Base-by-base conservation (phyloP, 2,329 filamentous ascomycete species). In the Penicillium psychrosexuale region DNA sequence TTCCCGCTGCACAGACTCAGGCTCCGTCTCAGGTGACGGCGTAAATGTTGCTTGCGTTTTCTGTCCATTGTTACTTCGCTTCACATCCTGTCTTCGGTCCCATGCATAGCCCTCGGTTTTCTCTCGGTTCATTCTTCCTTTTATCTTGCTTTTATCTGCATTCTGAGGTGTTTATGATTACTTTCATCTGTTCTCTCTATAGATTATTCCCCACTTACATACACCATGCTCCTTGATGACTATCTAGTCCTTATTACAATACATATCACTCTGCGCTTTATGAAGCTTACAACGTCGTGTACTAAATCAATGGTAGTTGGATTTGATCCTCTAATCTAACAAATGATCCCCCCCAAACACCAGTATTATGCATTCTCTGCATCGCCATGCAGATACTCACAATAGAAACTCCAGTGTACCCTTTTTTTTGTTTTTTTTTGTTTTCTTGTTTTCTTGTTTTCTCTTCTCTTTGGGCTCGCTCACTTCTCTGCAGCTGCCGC, bases 91-190 rank as follows among this genome's bases (percentile, higher is more conserved):
- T 17, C 2, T 24, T n/a, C 45, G 11, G 12, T 42, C 22, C n/a
- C 19, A 43, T 51, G 47, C 64, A 67, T 67, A 67, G 64, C 61
- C 52, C 56, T 51, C 12, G 47, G 44, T 54, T 27, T 19, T 17
- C 40, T 47, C 46, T 56, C 24, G 9, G 4, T 39, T 38, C 5
- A 40, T 19, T 51, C 37, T 44, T 33, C 17, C 17, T 47, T 45
- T 38, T 2, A 1, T 15, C 15, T 49, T 27, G 15, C 8, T 40
- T 17, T 15, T 24, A 8, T 27, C 44, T 33, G 51, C 51, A 53
- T 53, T 34, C 22, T 42, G 51, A 31, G 51, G 51, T 53, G 51
- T 53, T 47, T 42, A 24, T 30, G 37, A 49, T 49, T 34, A 15
- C 19, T 47, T 48, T n/a, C 19, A n/a, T 19, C 24, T 33, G 28